Conservation (phyloP, 352 stramenopile species). For the Pythium phragmiticola region DNA sequence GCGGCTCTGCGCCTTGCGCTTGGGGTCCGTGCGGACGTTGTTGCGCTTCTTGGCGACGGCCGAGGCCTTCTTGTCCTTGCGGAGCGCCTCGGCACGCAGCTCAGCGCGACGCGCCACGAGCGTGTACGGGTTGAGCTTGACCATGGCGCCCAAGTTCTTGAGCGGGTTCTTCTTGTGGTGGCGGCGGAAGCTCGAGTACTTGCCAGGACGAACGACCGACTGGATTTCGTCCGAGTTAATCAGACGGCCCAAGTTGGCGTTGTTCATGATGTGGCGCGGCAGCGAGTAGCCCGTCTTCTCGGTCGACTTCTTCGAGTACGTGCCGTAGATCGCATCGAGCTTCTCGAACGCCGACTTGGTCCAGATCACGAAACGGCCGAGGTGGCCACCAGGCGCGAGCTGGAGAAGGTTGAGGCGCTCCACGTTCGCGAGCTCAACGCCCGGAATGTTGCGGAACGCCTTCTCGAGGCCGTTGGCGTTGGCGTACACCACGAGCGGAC, state of each 20-base stretch:
- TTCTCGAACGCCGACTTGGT: slow-evolving; percentile 97
- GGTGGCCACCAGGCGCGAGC: slow-evolving; percentile 97
- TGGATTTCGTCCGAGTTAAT: slow-evolving; percentile 99
- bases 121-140: slow-evolving; percentile 97
- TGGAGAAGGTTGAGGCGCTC: slow-evolving; percentile 97
- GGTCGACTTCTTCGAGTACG: slow-evolving; percentile 87
- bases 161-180: slow-evolving; percentile 98
- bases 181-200: slow-evolving; percentile 87
- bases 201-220: slow-evolving; percentile 94
- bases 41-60: slow-evolving; percentile 85
- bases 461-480: slow-evolving; percentile 92
- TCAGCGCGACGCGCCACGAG: slow-evolving; percentile 90
- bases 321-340: slow-evolving; percentile 96
- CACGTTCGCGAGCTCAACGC: slow-evolving; percentile 97
- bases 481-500: slow-evolving; percentile 96
- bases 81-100: slow-evolving; percentile 80
- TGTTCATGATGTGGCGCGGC: slow-evolving; percentile 94
- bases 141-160: slow-evolving; percentile 93
- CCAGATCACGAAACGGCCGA: slow-evolving; percentile 99
- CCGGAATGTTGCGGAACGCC: slow-evolving; percentile 98
- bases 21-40: slow-evolving; percentile 74
- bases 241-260: slow-evolving; percentile 98
- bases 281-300: slow-evolving; percentile 93
- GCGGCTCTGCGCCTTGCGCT: slow-evolving; percentile 74
- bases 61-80: slow-evolving; percentile 89